A percentile compares a stretch with the other conserved stretches of the same genome.
phyloP scores from a whole-genome alignment of 768 basidiomycete species.

The Gyrodon lividus region DNA sequence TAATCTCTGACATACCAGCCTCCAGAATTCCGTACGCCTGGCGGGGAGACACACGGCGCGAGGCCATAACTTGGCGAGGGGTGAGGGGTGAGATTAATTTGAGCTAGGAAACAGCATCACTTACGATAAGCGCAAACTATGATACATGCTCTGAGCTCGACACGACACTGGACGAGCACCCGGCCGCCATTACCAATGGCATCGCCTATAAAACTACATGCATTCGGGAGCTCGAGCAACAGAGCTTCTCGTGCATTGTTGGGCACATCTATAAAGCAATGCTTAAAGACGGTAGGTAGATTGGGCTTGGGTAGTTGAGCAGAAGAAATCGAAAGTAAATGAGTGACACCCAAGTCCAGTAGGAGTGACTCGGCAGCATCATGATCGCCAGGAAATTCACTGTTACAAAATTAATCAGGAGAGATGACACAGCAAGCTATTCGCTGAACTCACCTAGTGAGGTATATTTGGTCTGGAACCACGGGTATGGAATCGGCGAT shows the following conservation, averaged over 20 bases:
- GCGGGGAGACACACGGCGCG: constrained; percentile 35
- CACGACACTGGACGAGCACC: constrained; percentile 53
- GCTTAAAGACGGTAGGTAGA: constrained; percentile 33
- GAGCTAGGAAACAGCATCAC: constrained; percentile 13
- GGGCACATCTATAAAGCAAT: constrained; percentile 44
- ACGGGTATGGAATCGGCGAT: constrained; percentile 53
- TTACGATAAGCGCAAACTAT: constrained; percentile 53
- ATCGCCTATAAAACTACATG: constrained; percentile 45
- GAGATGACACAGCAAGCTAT: neutral
- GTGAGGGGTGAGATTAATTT: constrained; percentile 1
- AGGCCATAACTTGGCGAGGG: constrained; percentile 44
- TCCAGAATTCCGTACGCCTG: constrained; percentile 43
- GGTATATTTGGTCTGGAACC: constrained; percentile 46
- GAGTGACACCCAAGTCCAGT: constrained; percentile 50
- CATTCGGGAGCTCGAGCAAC: constrained; percentile 44
- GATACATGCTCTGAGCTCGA: constrained; percentile 55
- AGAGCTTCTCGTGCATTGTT: constrained; percentile 39
- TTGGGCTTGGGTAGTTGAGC: constrained; percentile 38
- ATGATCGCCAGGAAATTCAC: constrained; percentile 57
- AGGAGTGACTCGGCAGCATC: constrained; percentile 51
- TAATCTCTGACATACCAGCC: constrained; percentile 34
- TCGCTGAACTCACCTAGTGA: constrained; percentile 43
- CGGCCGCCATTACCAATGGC: constrained; percentile 41
- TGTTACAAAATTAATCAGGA: constrained; percentile 18
- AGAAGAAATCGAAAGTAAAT: constrained; percentile 56